phyloP scores from a whole-genome alignment of 306 rosid species.

The Trifolium subterraneum region DNA sequence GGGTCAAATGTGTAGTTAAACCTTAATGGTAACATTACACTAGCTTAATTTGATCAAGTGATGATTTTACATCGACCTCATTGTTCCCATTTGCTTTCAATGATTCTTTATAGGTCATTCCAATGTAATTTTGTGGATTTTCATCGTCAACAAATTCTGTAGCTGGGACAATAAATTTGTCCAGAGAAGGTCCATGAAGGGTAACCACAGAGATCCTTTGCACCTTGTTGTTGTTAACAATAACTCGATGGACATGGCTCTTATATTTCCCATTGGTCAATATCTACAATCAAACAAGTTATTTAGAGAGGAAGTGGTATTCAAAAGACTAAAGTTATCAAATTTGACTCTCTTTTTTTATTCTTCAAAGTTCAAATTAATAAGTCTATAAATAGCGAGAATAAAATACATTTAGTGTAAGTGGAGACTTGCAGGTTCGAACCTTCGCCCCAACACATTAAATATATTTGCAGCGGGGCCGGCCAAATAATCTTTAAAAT shows the following conservation, averaged over 20 bases:
- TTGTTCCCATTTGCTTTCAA: conserved; percentile 50
- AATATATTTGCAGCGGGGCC: too few species aligned
- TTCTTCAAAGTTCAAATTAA: too few species aligned
- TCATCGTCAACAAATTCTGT: conserved; percentile 51
- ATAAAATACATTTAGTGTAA: too few species aligned
- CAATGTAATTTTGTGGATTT: conserved; percentile 47
- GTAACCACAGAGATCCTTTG: conserved; percentile 56
- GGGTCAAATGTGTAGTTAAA: too few species aligned
- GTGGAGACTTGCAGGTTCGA: too few species aligned
- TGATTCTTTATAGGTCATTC: conserved; percentile 56
- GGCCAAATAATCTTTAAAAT: too few species aligned
- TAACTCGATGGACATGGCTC: conserved; percentile 67
- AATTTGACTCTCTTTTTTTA: too few species aligned
- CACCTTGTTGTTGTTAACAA: conserved; percentile 55
- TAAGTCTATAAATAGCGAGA: too few species aligned
- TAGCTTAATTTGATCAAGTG: conserved; percentile 36
- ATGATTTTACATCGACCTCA: conserved; percentile 43
- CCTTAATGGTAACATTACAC: not conserved
- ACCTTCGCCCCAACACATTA: too few species aligned
- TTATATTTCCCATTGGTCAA: conserved; percentile 65
- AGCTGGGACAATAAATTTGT: conserved; percentile 46
- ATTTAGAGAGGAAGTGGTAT: not conserved
- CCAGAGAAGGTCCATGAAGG: conserved; percentile 66
- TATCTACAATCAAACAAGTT: conserved; percentile 37
- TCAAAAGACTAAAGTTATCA: not conserved